phyloP scores from a whole-genome alignment of 495 filamentous ascomycete genomes.

The Aspergillus panamensis region DNA sequence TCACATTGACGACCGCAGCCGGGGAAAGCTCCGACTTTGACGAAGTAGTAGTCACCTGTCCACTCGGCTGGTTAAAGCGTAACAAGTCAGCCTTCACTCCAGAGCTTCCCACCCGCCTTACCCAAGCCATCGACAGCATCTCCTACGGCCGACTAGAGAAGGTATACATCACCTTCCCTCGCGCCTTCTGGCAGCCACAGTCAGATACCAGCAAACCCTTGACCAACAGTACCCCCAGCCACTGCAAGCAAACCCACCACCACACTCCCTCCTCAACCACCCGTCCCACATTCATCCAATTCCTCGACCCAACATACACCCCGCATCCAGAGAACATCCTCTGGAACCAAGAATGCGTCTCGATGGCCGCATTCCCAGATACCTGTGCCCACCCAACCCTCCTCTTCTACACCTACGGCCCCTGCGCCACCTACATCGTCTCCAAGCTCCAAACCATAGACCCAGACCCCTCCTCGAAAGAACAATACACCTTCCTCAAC shows the following conservation, averaged over 20 bases:
- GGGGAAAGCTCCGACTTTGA: constrained; percentile 62
- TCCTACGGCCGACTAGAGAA: constrained; percentile 91
- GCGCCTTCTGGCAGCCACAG: constrained; percentile 59
- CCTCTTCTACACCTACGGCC: constrained; percentile 86
- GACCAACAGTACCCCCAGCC: not conserved
- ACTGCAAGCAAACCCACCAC: constrained; percentile 3
- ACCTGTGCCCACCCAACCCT: constrained; percentile 74
- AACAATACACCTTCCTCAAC: constrained; percentile 34
- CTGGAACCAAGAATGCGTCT: constrained; percentile 80
- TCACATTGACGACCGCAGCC: constrained; percentile 54
- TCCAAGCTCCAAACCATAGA: constrained; percentile 30
- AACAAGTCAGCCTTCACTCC: constrained; percentile 70
- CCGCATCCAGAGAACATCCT: constrained; percentile 64
- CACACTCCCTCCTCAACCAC: not conserved
- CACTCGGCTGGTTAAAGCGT: constrained; percentile 84
- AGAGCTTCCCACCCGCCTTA: constrained; percentile 59
- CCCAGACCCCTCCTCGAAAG: constrained; percentile 23
- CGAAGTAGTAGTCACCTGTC: constrained; percentile 79
- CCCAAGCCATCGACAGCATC: constrained; percentile 69
- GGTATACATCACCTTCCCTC: constrained; percentile 82
- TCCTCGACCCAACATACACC: constrained; percentile 56
- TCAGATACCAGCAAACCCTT: not conserved
- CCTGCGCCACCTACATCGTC: constrained; percentile 51
- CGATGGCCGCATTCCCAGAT: constrained; percentile 63
- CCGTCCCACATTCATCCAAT: constrained; percentile 34